Conservation (phyloP, 371 early-diverging fungal species). For the Mortierella sp. region DNA sequence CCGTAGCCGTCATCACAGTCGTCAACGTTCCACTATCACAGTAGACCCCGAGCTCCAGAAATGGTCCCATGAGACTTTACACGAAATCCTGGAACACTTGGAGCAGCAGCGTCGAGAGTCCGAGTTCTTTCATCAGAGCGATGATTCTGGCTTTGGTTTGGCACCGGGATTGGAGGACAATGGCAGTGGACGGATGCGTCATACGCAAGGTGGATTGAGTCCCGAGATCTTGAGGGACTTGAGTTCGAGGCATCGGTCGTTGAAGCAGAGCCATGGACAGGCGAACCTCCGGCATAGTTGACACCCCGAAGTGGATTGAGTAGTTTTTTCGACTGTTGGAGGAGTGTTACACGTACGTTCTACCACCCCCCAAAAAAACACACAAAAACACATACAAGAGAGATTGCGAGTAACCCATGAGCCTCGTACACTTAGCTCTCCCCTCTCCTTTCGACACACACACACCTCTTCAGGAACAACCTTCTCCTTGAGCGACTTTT, state of each 20-base stretch:
- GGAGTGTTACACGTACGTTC: background rate
- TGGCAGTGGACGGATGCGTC: conserved; percentile 25
- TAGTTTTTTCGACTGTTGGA: background rate
- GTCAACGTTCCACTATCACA: background rate
- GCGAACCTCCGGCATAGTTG: conserved; percentile 40
- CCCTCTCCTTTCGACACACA: background rate
- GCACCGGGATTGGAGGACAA: conserved; percentile 30
- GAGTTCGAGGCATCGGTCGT: background rate
- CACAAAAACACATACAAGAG: background rate
- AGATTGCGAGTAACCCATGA: background rate
- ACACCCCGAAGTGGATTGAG: background rate
- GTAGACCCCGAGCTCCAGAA: conserved; percentile 32
- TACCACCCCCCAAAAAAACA: background rate
- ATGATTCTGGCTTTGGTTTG: background rate
- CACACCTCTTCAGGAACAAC: background rate
- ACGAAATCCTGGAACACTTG: conserved; percentile 35
- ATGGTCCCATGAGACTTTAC: conserved; percentile 24
- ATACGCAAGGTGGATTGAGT: conserved; percentile 14
- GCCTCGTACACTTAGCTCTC: background rate
- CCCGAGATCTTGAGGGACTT: conserved; percentile 20
- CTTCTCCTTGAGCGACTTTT: background rate
- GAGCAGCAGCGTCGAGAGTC: conserved; percentile 18
- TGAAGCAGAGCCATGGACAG: conserved; percentile 44
- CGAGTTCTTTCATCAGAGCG: background rate
- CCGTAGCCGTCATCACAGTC: background rate